phyloP scores from a whole-genome alignment of 257 asterid genomes.

The Salvia rosmarinus region DNA sequence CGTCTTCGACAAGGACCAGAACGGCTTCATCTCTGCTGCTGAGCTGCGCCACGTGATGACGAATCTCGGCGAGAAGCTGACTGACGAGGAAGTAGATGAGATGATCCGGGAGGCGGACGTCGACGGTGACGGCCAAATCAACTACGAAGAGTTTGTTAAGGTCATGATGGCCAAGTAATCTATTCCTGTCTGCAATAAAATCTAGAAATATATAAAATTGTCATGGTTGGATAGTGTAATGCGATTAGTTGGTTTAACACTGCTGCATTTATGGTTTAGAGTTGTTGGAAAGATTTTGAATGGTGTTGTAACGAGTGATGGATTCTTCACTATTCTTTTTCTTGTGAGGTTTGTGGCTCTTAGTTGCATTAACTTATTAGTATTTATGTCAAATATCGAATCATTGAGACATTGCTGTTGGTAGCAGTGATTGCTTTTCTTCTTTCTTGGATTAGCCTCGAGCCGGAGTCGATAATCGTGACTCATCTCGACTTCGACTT shows the following conservation, averaged over 20 bases:
- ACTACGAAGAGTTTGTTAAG: constrained; percentile 66
- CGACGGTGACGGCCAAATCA: constrained; percentile 67
- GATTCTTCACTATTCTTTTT: constrained; percentile 34
- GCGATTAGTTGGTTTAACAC: constrained; percentile 32
- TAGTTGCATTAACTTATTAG: constrained; percentile 22
- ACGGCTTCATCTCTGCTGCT: constrained; percentile 68
- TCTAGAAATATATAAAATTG: constrained; percentile 22
- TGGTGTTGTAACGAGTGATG: constrained; percentile 45
- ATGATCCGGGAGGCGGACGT: constrained; percentile 71
- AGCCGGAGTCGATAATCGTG: background rate
- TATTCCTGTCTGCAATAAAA: constrained; percentile 26
- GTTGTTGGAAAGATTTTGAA: constrained; percentile 31
- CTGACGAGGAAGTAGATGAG: constrained; percentile 67
- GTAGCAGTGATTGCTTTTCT: background rate
- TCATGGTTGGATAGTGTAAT: constrained; percentile 31
- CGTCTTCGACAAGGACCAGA: constrained; percentile 68
- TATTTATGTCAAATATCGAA: constrained; percentile 23
- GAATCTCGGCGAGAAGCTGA: constrained; percentile 67
- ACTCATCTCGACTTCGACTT: too few species aligned
- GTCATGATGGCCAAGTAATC: constrained; percentile 68
- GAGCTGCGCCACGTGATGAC: constrained; percentile 72
- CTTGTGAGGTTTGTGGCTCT: constrained; percentile 25
- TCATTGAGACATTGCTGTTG: background rate
- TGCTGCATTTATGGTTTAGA: constrained; percentile 35
- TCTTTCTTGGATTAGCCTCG: background rate